phyloP scores from a whole-genome alignment of 2,329 filamentous ascomycete genomes.

The Venturia aucupariae region DNA sequence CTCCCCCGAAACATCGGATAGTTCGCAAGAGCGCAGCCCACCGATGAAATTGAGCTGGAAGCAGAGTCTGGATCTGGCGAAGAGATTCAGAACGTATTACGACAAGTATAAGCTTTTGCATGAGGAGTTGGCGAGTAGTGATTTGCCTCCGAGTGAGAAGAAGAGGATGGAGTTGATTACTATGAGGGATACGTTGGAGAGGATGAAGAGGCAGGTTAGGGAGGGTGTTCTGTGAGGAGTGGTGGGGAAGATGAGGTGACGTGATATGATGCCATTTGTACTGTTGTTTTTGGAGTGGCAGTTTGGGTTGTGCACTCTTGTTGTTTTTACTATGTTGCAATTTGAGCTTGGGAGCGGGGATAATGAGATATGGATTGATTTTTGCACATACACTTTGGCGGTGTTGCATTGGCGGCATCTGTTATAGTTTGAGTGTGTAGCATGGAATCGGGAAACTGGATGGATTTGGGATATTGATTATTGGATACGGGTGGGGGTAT shows the following conservation, averaged over 20 bases:
- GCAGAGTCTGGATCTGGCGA: conserved; percentile 37
- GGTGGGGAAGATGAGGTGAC: background rate
- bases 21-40: conserved; percentile 1
- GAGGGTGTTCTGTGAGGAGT: conserved; percentile 20
- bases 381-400: background rate
- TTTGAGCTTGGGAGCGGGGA: background rate
- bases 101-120: conserved; percentile 49
- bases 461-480: background rate
- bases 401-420: background rate
- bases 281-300: background rate
- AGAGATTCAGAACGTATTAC: conserved; percentile 49
- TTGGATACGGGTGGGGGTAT: background rate
- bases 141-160: conserved; percentile 35
- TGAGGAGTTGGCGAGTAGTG: conserved; percentile 32
- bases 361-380: background rate
- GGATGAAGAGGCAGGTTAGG: conserved; percentile 50
- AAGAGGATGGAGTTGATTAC: conserved; percentile 45
- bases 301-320: background rate
- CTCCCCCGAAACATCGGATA: background rate
- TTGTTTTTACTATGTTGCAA: background rate
- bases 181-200: conserved; percentile 45
- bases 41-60: conserved; percentile 31
- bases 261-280: background rate
- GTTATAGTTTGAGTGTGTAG: background rate
- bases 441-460: no score